Percentiles rank a stretch among this genome's conserved stretches.
Conservation (phyloP, 495 filamentous ascomycete species). For the Bacidia gigantensis region DNA sequence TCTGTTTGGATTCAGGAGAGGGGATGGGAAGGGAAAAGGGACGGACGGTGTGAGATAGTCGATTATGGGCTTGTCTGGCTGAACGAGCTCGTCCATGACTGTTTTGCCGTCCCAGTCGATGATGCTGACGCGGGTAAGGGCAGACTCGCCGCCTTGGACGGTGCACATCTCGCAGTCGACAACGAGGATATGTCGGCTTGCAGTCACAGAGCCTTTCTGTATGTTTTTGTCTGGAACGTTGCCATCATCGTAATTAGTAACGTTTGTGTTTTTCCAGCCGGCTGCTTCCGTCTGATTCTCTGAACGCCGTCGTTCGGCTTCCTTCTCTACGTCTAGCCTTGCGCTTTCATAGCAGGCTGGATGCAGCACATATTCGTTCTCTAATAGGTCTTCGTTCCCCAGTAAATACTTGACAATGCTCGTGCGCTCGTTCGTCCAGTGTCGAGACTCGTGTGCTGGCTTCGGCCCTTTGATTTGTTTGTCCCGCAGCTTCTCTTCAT, state of each 20-base stretch:
- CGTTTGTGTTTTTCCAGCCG: constrained; percentile 72
- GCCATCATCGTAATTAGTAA: constrained; percentile 53
- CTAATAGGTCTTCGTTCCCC: constrained; percentile 55
- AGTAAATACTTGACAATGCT: constrained; percentile 64
- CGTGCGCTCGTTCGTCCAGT: constrained; percentile 55
- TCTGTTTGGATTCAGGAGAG: neutral
- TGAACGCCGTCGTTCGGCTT: constrained; percentile 27
- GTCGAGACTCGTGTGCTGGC: constrained; percentile 41
- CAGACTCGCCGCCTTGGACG: constrained; percentile 58
- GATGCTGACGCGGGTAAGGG: constrained; percentile 77
- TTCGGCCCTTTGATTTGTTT: constrained; percentile 40
- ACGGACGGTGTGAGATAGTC: constrained; percentile 76
- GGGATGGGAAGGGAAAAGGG: constrained; percentile 6
- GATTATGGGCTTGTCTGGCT: constrained; percentile 67
- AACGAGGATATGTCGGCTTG: constrained; percentile 64
- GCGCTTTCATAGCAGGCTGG: constrained; percentile 42
- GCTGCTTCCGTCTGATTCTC: constrained; percentile 35
- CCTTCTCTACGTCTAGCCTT: neutral
- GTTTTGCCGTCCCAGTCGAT: constrained; percentile 73
- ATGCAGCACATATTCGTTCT: constrained; percentile 71
- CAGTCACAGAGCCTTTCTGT: constrained; percentile 67
- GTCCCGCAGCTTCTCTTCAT: constrained; percentile 40
- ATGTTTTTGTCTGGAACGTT: constrained; percentile 53
- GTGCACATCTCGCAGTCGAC: constrained; percentile 96
- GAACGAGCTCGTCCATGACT: constrained; percentile 80